Conservation (phyloP, 148 eudicot genomes). For the Silene latifolia region DNA sequence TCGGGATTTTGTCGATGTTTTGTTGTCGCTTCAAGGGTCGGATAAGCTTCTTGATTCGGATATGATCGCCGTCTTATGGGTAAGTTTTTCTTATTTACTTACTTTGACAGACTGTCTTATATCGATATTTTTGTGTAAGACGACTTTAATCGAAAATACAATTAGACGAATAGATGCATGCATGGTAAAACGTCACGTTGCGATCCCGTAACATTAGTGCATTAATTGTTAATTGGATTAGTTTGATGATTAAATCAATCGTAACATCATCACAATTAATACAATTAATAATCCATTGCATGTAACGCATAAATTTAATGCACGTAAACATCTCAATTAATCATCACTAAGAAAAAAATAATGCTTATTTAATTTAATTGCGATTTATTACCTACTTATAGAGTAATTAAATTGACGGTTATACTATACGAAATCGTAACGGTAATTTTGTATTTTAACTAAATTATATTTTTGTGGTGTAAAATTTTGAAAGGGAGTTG, state of each 20-base stretch:
- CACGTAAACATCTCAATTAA: neutral
- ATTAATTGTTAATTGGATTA: conserved; percentile 1
- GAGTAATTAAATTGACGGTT: neutral
- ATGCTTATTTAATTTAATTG: neutral
- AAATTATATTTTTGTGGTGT: neutral
- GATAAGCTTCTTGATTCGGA: conserved; percentile 54
- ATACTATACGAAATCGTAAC: conserved; percentile 4
- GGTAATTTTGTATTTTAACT: neutral
- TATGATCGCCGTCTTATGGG: conserved; percentile 76
- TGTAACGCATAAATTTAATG: neutral
- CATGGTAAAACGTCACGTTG: conserved; percentile 2
- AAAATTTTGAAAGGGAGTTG: neutral
- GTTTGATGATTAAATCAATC: neutral
- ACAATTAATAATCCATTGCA: neutral
- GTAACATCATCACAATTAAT: neutral
- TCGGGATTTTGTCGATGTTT: conserved; percentile 54
- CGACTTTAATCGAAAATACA: neutral
- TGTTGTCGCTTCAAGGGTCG: conserved; percentile 46
- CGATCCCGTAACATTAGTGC: neutral
- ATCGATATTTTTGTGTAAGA: neutral
- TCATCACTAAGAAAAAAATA: neutral
- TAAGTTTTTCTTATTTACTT: conserved; percentile 19
- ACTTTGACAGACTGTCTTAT: too few species aligned
- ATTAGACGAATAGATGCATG: neutral
- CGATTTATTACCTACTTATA: neutral